Conservation (phyloP, 2,329 filamentous ascomycete species). For the Colletotrichum falcatum region DNA sequence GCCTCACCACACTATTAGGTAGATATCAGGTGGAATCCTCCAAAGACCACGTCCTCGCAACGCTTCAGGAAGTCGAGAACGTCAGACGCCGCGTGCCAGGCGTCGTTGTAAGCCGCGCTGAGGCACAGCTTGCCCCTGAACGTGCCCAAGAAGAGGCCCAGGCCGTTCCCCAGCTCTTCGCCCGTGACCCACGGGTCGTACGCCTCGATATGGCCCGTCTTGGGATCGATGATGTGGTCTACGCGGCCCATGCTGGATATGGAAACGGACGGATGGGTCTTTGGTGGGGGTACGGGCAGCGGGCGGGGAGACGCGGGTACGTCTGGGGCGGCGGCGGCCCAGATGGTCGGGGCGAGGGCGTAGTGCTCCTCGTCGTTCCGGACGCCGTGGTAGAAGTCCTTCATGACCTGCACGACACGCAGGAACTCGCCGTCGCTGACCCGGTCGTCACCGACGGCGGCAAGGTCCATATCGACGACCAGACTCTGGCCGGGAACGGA, state of each 20-base stretch:
- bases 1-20: not conserved
- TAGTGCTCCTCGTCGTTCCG: slow-evolving; percentile 48
- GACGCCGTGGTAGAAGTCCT: slow-evolving; percentile 47
- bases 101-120: slow-evolving; percentile 57
- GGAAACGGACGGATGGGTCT: slow-evolving; percentile 45
- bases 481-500: slow-evolving; percentile 47
- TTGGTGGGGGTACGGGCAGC: slow-evolving; percentile 45
- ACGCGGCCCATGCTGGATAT: slow-evolving; percentile 52
- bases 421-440: slow-evolving; percentile 44
- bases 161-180: slow-evolving; percentile 55
- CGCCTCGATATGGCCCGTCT: slow-evolving; percentile 46
- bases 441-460: not conserved
- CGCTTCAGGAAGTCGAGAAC: slow-evolving; percentile 44
- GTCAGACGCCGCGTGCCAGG: slow-evolving; percentile 51
- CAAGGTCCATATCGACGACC: slow-evolving; percentile 45
- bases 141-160: slow-evolving; percentile 56
- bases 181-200: slow-evolving; percentile 58
- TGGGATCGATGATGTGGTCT: slow-evolving; percentile 50
- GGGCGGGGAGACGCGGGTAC: slow-evolving; percentile 36
- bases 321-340: slow-evolving; percentile 35
- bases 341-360: slow-evolving; percentile 45
- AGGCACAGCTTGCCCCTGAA: slow-evolving; percentile 52
- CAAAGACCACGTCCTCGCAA: slow-evolving; percentile 33
- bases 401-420: slow-evolving; percentile 44
- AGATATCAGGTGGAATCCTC: not conserved